Percentiles rank a stretch among this genome's conserved stretches.
These are phyloP conservation scores for Syzygium malaccense DNA, from an alignment of 441 rosid species.

Conservation along the genomic window DNA sequence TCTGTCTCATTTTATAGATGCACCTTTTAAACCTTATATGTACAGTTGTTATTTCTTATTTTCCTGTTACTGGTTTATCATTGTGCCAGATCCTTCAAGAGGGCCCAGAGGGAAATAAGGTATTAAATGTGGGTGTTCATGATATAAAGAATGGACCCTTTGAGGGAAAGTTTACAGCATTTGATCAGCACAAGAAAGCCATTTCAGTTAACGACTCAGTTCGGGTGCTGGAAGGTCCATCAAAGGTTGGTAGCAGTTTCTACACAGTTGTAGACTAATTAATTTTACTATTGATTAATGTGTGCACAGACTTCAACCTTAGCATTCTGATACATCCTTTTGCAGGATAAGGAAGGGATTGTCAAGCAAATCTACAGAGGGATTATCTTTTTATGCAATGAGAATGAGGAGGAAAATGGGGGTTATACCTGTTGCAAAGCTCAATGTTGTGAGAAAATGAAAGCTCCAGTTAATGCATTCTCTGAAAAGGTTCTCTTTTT, in stretches of 20 bases:
- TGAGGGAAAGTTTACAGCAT: constrained; percentile 71
- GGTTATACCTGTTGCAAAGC: constrained; percentile 81
- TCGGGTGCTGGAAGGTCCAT: constrained; percentile 73
- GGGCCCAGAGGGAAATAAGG: constrained; percentile 55
- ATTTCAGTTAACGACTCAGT: constrained; percentile 69
- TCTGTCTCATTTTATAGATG: constrained; percentile 5
- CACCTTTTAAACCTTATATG: constrained; percentile 7
- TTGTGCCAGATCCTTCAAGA: constrained; percentile 68
- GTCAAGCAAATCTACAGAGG: constrained; percentile 87
- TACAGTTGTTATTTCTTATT: background rate
- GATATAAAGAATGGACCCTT: constrained; percentile 55
- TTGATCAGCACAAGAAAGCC: constrained; percentile 49
- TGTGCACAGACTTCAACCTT: background rate
- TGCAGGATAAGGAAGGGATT: constrained; percentile 85
- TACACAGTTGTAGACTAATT: background rate
- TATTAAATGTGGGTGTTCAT: constrained; percentile 41
- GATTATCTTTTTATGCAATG: constrained; percentile 51
- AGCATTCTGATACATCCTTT: constrained; percentile 1
- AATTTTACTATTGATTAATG: background rate
- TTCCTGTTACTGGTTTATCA: background rate
- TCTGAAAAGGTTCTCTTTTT: constrained; percentile 46
- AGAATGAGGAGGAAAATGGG: constrained; percentile 70
- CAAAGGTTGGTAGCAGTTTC: constrained; percentile 40
- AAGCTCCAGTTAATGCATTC: constrained; percentile 29
- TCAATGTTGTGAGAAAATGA: constrained; percentile 70